Evolutionary conservation across 768 basidiomycete genomes (phyloP).

Genomic region (Stropharia rugosoannulata): DNA sequence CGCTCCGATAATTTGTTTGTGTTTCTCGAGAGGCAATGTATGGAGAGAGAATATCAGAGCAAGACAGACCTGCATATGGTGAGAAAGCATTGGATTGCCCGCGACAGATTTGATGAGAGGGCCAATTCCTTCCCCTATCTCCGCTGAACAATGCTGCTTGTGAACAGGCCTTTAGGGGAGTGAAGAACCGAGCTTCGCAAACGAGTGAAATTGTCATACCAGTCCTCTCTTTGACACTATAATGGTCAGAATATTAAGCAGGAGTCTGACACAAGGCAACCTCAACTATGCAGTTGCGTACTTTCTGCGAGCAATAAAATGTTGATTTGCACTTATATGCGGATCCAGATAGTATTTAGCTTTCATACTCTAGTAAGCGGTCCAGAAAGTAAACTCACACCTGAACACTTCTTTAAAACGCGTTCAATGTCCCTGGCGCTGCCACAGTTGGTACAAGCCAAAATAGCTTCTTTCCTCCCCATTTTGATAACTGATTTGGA

Average conservation of each 20-base stretch:
- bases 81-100: conserved; percentile 17
- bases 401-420: conserved; percentile 9
- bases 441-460: conserved; percentile 15
- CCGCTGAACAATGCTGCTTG: conserved; percentile 13
- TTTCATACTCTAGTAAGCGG: neutral
- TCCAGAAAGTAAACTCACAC: neutral
- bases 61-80: conserved; percentile 16
- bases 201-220: conserved; percentile 4
- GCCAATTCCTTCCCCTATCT: conserved; percentile 12
- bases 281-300: neutral
- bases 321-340: conserved; percentile 10
- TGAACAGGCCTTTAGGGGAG: conserved; percentile 9
- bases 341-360: neutral
- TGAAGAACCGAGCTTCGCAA: neutral
- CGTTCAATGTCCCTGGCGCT: neutral
- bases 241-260: neutral
- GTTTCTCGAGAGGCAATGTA: neutral
- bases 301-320: conserved; percentile 16
- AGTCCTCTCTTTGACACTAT: conserved; percentile 17
- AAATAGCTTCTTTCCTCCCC: conserved; percentile 11
- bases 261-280: too few species aligned
- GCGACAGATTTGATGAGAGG: conserved; percentile 15
- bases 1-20: conserved; percentile 4
- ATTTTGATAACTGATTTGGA: conserved; percentile 14
- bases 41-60: conserved; percentile 10